phyloP scores from a whole-genome alignment of 2,329 filamentous ascomycete species.

The Gaeumannomyces tritici region DNA sequence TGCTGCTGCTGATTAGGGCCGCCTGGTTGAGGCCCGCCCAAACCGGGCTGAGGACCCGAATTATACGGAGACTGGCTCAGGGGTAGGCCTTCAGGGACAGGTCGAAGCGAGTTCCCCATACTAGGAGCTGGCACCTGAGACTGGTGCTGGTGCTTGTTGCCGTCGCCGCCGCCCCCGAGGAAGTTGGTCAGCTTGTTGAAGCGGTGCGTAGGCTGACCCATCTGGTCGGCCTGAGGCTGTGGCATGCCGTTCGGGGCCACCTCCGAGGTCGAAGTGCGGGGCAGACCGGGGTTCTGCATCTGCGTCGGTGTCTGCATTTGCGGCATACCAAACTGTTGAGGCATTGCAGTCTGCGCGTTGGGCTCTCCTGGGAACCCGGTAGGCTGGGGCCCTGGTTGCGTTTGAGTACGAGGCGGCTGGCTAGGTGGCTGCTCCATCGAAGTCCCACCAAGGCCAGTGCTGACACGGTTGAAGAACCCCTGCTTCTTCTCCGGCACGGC shows the following conservation, averaged over 20 bases:
- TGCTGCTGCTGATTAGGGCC: neutral
- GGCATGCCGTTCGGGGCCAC: neutral
- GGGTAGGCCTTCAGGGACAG: neutral
- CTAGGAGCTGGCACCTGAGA: neutral
- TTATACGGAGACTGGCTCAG: neutral
- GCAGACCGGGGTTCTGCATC: too few relatives aligned
- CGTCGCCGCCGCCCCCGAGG: neutral
- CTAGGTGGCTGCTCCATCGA: constrained; percentile 2
- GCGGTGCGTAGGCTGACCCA: neutral
- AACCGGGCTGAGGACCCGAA: neutral
- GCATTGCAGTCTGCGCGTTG: neutral
- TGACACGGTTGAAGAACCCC: constrained; percentile 14
- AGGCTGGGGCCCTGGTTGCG: neutral
- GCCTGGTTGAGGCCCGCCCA: neutral
- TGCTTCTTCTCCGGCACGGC: constrained; percentile 15
- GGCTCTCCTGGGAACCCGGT: neutral
- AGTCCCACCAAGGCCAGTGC: constrained; percentile 7
- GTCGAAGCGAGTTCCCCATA: neutral
- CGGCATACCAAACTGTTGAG: neutral
- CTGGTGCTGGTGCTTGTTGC: constrained; percentile 2
- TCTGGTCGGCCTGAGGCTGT: neutral
- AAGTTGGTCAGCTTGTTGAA: neutral
- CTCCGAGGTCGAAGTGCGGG: neutral
- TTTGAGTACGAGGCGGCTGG: constrained; percentile 1
- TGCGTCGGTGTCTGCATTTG: neutral